Base-by-base conservation (phyloP, 768 basidiomycete genomes). In the Boletus fagicola region DNA sequence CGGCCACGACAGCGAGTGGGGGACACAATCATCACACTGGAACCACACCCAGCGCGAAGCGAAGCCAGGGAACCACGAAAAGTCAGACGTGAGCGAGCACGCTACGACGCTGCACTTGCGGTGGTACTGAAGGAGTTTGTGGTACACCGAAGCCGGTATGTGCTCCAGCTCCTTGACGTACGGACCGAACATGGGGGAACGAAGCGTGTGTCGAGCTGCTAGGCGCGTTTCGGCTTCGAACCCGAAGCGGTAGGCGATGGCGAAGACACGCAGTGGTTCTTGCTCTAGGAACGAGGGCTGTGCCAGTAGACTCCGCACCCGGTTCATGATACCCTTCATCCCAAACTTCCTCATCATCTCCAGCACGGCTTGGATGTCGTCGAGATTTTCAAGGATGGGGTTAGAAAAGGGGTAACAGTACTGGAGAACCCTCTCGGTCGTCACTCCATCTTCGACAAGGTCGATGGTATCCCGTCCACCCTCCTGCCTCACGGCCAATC, bases 331-430 rank as follows among this genome's bases (percentile, higher is more conserved):
- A 4, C 66, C 67, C 45, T 62, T 66, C 73, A 78, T 76, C 50
- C 67, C 69, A 56, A 78, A 78, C 61, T 78, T 78, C 18, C 57
- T 62, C 61, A 76, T 76, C 59, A 71, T 68, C 48, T 66, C 67
- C 59, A 78, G 51, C 28, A 75, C 67, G 43, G 62, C 49, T 44
- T 71, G 72, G 33, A 78, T 65, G 45, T 75, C 70, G 38, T 73
- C 71, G 22, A 77, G 69, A 26, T 65, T 67, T 1, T 63, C 66
- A 44, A 75, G 65, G 39, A 45, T 39, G 20, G 78, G 76, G 47
- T 58, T 66, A 20, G 67, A 60, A 45, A 73, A 67, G 15, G 77
- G 77, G 53, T 78, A 75, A 54, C 72, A 74, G 54, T 68, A 76
- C 35, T 66, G 65, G 51, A 78, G 66, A 5, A 77, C 62, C 54